Evolutionary conservation across 1,284 basidiomycete species (phyloP), one percentile per base, ranked within the genome.

Genomic region (Papiliotrema flavescens): DNA sequence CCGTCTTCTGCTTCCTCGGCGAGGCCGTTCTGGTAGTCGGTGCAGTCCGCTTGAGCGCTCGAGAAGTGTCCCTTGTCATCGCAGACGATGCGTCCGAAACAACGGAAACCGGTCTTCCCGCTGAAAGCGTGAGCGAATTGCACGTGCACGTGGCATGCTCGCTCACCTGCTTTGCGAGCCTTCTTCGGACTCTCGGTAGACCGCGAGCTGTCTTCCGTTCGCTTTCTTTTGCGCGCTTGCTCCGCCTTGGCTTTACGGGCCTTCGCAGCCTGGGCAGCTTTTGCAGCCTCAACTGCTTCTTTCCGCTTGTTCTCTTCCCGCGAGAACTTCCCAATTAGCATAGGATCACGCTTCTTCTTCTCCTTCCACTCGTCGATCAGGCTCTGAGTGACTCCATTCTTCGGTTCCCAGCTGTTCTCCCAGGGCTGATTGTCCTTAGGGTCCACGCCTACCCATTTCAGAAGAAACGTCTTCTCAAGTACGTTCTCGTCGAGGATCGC

Each of bases 371-470:
- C 62, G 13, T 56, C 37, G 24, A 69, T 59, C 24, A 70, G 44
- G 0, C 47, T 60, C 6, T 52, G 47, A 6, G 67, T 64, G 22
- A 60, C 63, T 11, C 53, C 56, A 8, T 49, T 37, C 46, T 61
- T 65, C 9, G 48, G 24, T 34, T 66, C 66, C 73, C 73, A 74
- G 1, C 63, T 61, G 2, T 66, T 64, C 32, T 53, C 47, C 61
- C 62, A 74, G 5, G 46, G 52, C 28, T 64, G 34, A 1, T 64
- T 64, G 9, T 63, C 69, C 1, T 44, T 45, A 13, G 65, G 62
- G 36, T 74, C 66, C 4, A 56, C 28, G 2, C 67, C 71, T 23
- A 49, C 57, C 73, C 73, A 74, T 36, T 64, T 42, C 20, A 74
- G 59, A 2, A 70, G 63, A 53, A 69, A 73, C 32, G 62, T 40